Percentiles rank a stretch among this genome's conserved stretches.
Evolutionary conservation across 108 stramenopile species (phyloP).

Genomic region (Stephanodiscus triporus): DNA sequence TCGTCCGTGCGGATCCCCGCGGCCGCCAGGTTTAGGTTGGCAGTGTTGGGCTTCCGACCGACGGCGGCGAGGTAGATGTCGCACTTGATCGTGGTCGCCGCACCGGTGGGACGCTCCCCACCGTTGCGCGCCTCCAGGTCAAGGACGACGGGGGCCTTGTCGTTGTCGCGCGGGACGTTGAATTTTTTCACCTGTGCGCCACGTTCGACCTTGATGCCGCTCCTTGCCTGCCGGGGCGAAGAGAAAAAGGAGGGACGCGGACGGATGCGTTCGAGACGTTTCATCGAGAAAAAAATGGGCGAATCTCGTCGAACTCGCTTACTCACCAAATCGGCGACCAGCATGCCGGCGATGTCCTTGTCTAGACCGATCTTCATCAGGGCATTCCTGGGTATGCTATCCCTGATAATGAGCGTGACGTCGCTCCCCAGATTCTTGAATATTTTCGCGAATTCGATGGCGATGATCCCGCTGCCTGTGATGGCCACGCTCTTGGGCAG

Average conservation of each 20-base stretch:
- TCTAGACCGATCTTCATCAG: constrained; percentile 85
- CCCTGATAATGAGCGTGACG: constrained; percentile 81
- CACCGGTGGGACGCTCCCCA: constrained; percentile 41
- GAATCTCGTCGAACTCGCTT: background rate
- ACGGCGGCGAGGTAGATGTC: constrained; percentile 84
- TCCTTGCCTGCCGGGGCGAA: constrained; percentile 43
- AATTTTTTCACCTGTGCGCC: constrained; percentile 70
- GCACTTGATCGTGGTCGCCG: constrained; percentile 52
- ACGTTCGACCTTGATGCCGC: constrained; percentile 68
- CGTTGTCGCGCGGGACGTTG: constrained; percentile 52
- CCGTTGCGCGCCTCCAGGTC: constrained; percentile 66
- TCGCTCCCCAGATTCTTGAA: constrained; percentile 79
- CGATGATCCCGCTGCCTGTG: constrained; percentile 78
- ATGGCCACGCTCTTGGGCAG: constrained; percentile 80
- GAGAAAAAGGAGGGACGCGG: background rate
- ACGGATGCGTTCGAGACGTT: background rate
- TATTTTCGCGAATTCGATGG: constrained; percentile 86
- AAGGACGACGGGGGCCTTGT: constrained; percentile 61
- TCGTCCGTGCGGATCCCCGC: constrained; percentile 72
- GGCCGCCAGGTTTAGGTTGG: constrained; percentile 60
- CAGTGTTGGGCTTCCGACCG: constrained; percentile 80
- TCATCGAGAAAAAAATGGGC: background rate
- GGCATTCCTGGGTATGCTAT: constrained; percentile 66
- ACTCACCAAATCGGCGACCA: constrained; percentile 49
- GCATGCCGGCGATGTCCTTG: constrained; percentile 62